A percentile compares a stretch with the other conserved stretches of the same genome.
These are phyloP conservation scores for Diaporthe humulicola DNA, from an alignment of 2,329 filamentous ascomycete species.

Conservation along the genomic window DNA sequence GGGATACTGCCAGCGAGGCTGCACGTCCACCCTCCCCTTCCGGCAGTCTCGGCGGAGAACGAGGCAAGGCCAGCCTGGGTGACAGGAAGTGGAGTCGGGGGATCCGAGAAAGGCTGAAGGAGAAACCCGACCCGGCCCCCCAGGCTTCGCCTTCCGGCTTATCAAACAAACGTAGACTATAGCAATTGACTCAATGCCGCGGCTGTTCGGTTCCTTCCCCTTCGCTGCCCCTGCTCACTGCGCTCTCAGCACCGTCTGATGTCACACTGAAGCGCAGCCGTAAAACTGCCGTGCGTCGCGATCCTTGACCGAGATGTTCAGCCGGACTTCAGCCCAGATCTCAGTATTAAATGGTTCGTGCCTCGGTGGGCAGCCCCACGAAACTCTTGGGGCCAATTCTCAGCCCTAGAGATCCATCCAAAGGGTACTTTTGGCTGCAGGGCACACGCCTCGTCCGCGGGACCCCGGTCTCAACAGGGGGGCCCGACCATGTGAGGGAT, in stretches of 20 bases:
- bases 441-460: constrained; percentile 3
- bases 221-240: no score
- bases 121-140: constrained; percentile 22
- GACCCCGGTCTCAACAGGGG: constrained; percentile 5
- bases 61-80: constrained; percentile 32
- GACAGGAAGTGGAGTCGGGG: constrained; percentile 13
- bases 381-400: background rate
- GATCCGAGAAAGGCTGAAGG: constrained; percentile 26
- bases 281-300: constrained; percentile 18
- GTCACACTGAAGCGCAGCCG: constrained; percentile 19
- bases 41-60: constrained; percentile 5
- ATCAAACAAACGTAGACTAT: constrained; percentile 21
- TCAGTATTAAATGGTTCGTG: constrained; percentile 5
- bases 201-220: background rate
- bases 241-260: background rate
- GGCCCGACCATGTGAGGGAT: constrained; percentile 1
- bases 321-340: constrained; percentile 25
- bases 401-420: constrained; percentile 28
- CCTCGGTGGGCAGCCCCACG: constrained; percentile 1
- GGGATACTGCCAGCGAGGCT: constrained; percentile 11
- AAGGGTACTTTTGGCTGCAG: background rate
- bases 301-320: constrained; percentile 16
- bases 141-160: constrained; percentile 25
- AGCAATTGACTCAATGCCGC: constrained; percentile 23
- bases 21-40: background rate